phyloP scores from a whole-genome alignment of 2,329 filamentous ascomycete genomes.

The Diaporthe sp. region DNA sequence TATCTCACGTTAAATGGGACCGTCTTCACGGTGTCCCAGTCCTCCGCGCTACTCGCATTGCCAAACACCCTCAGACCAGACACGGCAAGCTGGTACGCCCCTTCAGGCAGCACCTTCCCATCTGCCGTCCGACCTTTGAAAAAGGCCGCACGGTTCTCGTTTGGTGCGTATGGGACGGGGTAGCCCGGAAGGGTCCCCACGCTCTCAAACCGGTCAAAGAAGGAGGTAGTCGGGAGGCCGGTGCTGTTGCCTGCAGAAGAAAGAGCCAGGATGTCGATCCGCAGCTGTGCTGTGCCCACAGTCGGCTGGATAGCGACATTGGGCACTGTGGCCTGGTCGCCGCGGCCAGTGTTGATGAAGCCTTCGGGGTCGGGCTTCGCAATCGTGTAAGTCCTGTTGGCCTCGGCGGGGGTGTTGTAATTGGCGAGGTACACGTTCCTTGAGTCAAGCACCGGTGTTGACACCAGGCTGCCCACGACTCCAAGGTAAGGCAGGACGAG shows the following conservation, averaged over 20 bases:
- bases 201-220: constrained; percentile 10
- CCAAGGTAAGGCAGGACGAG: constrained; percentile 57
- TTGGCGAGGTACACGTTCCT: constrained; percentile 37
- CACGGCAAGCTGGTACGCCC: constrained; percentile 44
- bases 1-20: constrained; percentile 24
- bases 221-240: constrained; percentile 22
- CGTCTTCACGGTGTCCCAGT: constrained; percentile 43
- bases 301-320: constrained; percentile 2
- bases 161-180: background rate
- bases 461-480: constrained; percentile 47
- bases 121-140: constrained; percentile 44
- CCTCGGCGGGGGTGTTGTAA: background rate
- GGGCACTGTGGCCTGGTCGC: constrained; percentile 13
- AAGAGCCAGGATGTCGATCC: background rate
- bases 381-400: constrained; percentile 30
- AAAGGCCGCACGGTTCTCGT: constrained; percentile 2
- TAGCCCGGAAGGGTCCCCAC: constrained; percentile 6
- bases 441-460: constrained; percentile 39
- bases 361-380: constrained; percentile 38
- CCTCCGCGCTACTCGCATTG: constrained; percentile 42
- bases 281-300: background rate
- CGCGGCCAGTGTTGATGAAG: constrained; percentile 24
- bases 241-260: constrained; percentile 8
- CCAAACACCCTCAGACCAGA: constrained; percentile 46
- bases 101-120: constrained; percentile 43